A percentile compares a stretch with the other conserved stretches of the same genome.
Conservation (phyloP, 2,329 filamentous ascomycete genomes). For the Penicillium sp. region DNA sequence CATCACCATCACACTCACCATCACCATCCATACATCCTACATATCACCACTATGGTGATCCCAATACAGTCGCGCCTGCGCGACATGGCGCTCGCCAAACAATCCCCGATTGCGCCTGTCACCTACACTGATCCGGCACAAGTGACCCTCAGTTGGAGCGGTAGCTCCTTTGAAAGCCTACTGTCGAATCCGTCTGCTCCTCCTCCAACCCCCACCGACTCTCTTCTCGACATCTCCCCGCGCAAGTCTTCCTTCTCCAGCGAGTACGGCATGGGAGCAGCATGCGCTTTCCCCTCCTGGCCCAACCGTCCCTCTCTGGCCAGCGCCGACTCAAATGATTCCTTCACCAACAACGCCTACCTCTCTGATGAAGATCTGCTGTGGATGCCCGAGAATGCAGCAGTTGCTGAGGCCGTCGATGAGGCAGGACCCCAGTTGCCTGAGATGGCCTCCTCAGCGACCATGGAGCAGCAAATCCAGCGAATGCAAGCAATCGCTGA, state of each 20-base stretch:
- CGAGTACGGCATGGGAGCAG: constrained; percentile 36
- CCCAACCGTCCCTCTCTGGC: constrained; percentile 40
- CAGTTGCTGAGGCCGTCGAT: constrained; percentile 27
- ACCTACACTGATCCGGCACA: constrained; percentile 23
- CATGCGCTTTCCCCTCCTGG: constrained; percentile 45
- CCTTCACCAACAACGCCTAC: constrained; percentile 37
- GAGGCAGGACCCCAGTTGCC: constrained; percentile 25
- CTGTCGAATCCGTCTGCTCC: constrained; percentile 36
- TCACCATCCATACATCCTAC: not conserved
- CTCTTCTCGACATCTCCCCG: constrained; percentile 39
- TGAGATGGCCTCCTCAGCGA: constrained; percentile 26
- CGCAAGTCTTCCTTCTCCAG: constrained; percentile 43
- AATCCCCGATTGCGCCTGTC: constrained; percentile 14
- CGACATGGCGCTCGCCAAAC: constrained; percentile 22
- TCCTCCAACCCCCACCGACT: constrained; percentile 38
- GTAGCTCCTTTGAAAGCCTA: constrained; percentile 24
- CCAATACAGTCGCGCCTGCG: constrained; percentile 23
- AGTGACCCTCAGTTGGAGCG: constrained; percentile 21
- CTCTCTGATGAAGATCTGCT: constrained; percentile 44
- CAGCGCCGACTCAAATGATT: constrained; percentile 29
- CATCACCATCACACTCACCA: not conserved
- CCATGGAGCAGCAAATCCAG: constrained; percentile 40
- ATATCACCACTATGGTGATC: constrained; percentile 16
- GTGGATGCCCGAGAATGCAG: constrained; percentile 29
- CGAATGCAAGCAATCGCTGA: constrained; percentile 35